phyloP scores from a whole-genome alignment of 83 land plant species.

The Thuja plicata region DNA sequence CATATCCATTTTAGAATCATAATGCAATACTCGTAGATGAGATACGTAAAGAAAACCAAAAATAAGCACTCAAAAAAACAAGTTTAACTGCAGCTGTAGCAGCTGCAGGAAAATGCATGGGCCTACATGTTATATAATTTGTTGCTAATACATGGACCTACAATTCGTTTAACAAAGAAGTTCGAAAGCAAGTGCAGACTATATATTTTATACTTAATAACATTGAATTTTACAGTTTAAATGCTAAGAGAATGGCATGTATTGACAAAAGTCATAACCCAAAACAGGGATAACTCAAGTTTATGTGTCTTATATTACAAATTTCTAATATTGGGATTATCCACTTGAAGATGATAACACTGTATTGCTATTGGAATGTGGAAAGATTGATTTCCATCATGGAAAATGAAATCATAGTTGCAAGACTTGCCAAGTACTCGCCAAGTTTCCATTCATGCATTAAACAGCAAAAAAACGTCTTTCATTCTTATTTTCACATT shows the following conservation, averaged over 20 bases:
- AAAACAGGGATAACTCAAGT: neutral
- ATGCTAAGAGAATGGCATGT: neutral
- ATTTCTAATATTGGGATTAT: neutral
- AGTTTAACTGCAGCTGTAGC: neutral
- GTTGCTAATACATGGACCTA: neutral
- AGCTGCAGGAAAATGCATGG: neutral
- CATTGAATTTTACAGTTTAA: neutral
- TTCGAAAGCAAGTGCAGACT: neutral
- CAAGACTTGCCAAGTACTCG: too few relatives aligned
- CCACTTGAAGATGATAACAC: neutral
- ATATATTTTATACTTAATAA: neutral
- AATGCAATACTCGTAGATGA: neutral
- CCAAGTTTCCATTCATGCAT: too few relatives aligned
- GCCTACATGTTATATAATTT: neutral
- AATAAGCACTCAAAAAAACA: neutral
- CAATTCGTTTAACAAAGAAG: neutral
- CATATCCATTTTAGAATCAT: neutral
- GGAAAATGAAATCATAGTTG: too few relatives aligned
- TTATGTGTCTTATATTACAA: neutral
- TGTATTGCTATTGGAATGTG: neutral
- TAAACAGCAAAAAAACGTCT: too few relatives aligned
- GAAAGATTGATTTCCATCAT: neutral
- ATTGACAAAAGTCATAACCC: neutral
- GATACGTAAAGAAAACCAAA: neutral
- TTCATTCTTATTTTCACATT: too few relatives aligned